Evolutionary conservation across 495 filamentous ascomycete species (phyloP).

Genomic region (Talaromyces thailandensis): DNA sequence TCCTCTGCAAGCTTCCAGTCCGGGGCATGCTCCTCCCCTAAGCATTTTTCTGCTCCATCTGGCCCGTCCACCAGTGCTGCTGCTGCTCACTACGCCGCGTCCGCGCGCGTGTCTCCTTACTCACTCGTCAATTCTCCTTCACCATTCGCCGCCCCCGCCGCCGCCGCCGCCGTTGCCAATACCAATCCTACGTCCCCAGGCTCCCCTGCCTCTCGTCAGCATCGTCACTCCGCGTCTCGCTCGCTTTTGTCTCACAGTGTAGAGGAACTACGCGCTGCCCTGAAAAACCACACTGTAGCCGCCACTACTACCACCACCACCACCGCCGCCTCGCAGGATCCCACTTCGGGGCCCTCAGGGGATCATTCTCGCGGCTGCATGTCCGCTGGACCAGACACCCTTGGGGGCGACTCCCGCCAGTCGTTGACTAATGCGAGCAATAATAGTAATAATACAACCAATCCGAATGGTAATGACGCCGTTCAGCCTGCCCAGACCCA

Average conservation of each 20-base stretch:
- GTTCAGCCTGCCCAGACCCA: slow-evolving; percentile 12
- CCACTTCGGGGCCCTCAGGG: slow-evolving; percentile 31
- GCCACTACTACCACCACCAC: slow-evolving; percentile 2
- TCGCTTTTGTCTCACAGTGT: slow-evolving; percentile 27
- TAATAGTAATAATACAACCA: not conserved
- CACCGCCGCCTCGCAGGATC: slow-evolving; percentile 13
- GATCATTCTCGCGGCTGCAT: slow-evolving; percentile 26
- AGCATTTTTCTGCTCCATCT: not conserved
- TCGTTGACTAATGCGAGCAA: not conserved
- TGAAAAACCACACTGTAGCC: slow-evolving; percentile 36
- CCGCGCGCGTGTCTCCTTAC: slow-evolving; percentile 17
- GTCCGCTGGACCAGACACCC: slow-evolving; percentile 24
- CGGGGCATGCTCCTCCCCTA: not conserved
- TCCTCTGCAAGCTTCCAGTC: slow-evolving; percentile 28
- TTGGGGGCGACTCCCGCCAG: slow-evolving; percentile 16
- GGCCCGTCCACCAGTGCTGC: slow-evolving; percentile 4
- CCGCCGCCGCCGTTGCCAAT: too few species aligned
- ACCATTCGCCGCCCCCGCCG: slow-evolving; percentile 7
- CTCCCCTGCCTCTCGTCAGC: slow-evolving; percentile 11
- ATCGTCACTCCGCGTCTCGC: slow-evolving; percentile 11
- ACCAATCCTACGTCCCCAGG: too few species aligned
- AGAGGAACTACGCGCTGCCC: slow-evolving; percentile 38
- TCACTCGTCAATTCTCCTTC: slow-evolving; percentile 14
- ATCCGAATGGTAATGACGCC: not conserved
- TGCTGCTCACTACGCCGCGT: slow-evolving; percentile 20